Percentiles rank a stretch among this genome's conserved stretches.
These are phyloP conservation scores for Kalmanozyma brasiliensis DNA, from an alignment of 1,284 basidiomycete species.

Conservation along the genomic window DNA sequence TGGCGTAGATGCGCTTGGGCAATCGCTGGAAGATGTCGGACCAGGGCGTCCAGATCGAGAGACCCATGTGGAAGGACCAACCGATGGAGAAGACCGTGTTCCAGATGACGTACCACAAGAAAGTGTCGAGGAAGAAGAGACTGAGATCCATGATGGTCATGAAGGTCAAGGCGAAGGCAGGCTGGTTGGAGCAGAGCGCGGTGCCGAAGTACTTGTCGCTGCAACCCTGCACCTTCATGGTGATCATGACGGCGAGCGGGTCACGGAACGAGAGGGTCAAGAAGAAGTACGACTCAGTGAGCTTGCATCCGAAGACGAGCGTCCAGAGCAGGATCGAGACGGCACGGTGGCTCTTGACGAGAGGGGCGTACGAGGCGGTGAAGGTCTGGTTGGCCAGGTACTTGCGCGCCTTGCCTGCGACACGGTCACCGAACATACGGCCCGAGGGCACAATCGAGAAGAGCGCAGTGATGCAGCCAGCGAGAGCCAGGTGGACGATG, in stretches of 20 bases:
- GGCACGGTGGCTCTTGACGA: slow-evolving; percentile 57
- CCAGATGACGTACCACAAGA: slow-evolving; percentile 68
- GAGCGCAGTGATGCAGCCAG: slow-evolving; percentile 62
- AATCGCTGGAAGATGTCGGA: slow-evolving; percentile 68
- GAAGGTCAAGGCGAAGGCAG: slow-evolving; percentile 64
- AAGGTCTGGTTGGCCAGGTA: slow-evolving; percentile 68
- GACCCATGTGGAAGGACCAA: slow-evolving; percentile 67
- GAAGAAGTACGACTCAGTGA: slow-evolving; percentile 68
- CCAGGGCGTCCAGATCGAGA: slow-evolving; percentile 69
- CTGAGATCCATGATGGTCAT: slow-evolving; percentile 68
- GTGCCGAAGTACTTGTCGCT: slow-evolving; percentile 67
- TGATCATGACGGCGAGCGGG: slow-evolving; percentile 66
- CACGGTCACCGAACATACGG: slow-evolving; percentile 66
- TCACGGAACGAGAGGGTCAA: slow-evolving; percentile 67
- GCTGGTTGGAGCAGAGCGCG: slow-evolving; percentile 64
- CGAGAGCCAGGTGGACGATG: slow-evolving; percentile 59
- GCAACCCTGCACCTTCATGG: slow-evolving; percentile 65
- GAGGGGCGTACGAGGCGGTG: slow-evolving; percentile 64
- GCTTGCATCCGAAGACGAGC: slow-evolving; percentile 68
- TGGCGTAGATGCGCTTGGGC: slow-evolving; percentile 68
- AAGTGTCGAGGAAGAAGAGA: slow-evolving; percentile 68
- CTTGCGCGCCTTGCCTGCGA: slow-evolving; percentile 67
- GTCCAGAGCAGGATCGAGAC: slow-evolving; percentile 65
- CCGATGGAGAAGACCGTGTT: slow-evolving; percentile 68
- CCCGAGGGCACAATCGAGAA: slow-evolving; percentile 66